phyloP scores from a whole-genome alignment of 2,329 filamentous ascomycete genomes.

The Aspergillus neoniger region DNA sequence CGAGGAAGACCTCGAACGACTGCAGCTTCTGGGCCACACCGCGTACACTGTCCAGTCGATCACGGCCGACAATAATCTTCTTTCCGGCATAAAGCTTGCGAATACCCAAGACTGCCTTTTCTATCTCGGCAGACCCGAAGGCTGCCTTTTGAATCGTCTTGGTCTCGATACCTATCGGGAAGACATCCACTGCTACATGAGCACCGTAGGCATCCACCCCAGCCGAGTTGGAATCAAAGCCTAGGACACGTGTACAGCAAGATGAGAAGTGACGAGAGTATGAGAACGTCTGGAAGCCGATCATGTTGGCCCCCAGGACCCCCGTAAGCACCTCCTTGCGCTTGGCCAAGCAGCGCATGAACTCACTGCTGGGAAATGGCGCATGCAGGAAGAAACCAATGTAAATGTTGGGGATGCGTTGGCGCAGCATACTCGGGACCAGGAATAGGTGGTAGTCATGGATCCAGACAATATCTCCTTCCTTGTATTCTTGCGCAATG shows the following conservation, averaged over 20 bases:
- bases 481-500: constrained; percentile 85
- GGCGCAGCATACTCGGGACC: constrained; percentile 82
- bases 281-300: constrained; percentile 93
- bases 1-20: constrained; percentile 89
- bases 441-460: constrained; percentile 95
- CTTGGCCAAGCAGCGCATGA: constrained; percentile 82
- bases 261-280: constrained; percentile 94
- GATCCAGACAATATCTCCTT: constrained; percentile 87
- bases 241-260: constrained; percentile 86
- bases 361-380: constrained; percentile 95
- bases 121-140: constrained; percentile 68
- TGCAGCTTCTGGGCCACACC: constrained; percentile 95
- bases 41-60: constrained; percentile 88
- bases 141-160: constrained; percentile 73
- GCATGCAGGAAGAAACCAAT: constrained; percentile 94
- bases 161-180: constrained; percentile 94
- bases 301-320: constrained; percentile 84
- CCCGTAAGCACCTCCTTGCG: constrained; percentile 90
- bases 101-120: constrained; percentile 71
- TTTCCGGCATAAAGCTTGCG: constrained; percentile 80
- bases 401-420: constrained; percentile 83
- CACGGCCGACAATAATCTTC: constrained; percentile 92
- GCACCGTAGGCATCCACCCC: constrained; percentile 88
- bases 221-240: constrained; percentile 81
- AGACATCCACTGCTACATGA: constrained; percentile 87